phyloP scores from a whole-genome alignment of 2,329 filamentous ascomycete genomes.

The Fusarium euwallaceae region DNA sequence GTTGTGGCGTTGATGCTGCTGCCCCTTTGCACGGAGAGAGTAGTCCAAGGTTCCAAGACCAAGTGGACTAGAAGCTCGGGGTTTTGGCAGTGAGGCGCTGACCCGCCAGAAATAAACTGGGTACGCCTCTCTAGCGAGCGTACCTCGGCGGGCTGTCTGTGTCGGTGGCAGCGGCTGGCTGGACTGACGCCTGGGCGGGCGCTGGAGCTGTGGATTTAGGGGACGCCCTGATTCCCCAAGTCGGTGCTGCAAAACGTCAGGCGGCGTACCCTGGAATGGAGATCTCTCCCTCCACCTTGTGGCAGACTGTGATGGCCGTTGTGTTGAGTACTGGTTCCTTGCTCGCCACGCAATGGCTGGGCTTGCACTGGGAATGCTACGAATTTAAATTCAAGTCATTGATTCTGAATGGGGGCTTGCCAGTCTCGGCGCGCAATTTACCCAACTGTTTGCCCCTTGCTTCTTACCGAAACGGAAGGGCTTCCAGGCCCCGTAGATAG shows the following conservation, averaged over 20 bases:
- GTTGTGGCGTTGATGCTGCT: constrained; percentile 44
- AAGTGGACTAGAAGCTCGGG: constrained; percentile 39
- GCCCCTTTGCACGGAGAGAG: constrained; percentile 39
- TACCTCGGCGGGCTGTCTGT: constrained; percentile 9
- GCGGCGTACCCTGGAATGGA: constrained; percentile 34
- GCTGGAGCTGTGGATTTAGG: constrained; percentile 32
- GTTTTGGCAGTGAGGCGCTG: constrained; percentile 38
- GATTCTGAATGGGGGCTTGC: constrained; percentile 26
- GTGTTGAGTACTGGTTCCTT: constrained; percentile 11
- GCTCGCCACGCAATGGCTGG: constrained; percentile 19
- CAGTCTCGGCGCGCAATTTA: constrained; percentile 21
- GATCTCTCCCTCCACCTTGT: constrained; percentile 23
- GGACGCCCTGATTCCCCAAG: constrained; percentile 20
- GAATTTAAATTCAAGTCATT: constrained; percentile 30
- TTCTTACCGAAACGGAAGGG: background rate
- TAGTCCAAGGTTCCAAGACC: constrained; percentile 15
- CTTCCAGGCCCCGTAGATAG: background rate
- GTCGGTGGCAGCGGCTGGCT: constrained; percentile 15
- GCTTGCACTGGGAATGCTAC: constrained; percentile 8
- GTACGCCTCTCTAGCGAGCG: constrained; percentile 19
- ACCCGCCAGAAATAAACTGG: constrained; percentile 40
- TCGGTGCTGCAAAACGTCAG: constrained; percentile 30
- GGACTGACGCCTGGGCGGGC: background rate
- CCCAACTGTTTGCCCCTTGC: background rate
- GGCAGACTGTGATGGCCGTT: constrained; percentile 15